phyloP scores from a whole-genome alignment of 1,139 yeast species.

The Saccharomyces pastorianus region DNA sequence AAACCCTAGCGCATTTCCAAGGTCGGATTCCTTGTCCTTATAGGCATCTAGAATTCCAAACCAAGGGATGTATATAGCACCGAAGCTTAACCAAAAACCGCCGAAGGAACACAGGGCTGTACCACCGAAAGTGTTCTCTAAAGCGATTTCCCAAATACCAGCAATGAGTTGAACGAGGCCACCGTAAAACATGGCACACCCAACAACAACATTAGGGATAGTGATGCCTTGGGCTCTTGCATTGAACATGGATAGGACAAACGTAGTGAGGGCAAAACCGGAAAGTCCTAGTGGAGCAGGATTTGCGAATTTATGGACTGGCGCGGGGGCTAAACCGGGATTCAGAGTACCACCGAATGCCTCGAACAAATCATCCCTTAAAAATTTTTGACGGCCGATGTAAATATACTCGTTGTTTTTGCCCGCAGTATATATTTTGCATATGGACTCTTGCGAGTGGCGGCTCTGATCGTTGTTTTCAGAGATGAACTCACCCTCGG shows the following conservation, averaged over 20 bases:
- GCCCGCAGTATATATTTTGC: conserved; percentile 34
- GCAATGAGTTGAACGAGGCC: conserved; percentile 72
- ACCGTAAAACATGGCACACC: conserved; percentile 77
- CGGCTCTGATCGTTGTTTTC: background rate
- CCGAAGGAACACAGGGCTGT: conserved; percentile 62
- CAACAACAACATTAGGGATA: conserved; percentile 51
- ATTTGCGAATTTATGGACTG: conserved; percentile 40
- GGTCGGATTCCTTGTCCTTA: conserved; percentile 32
- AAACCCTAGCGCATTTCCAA: conserved; percentile 48
- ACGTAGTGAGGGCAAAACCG: conserved; percentile 62
- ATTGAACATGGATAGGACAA: conserved; percentile 49
- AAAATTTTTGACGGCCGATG: conserved; percentile 66
- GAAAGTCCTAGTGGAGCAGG: conserved; percentile 65
- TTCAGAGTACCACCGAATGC: conserved; percentile 59
- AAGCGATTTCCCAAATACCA: conserved; percentile 51
- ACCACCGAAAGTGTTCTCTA: conserved; percentile 71
- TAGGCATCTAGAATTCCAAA: conserved; percentile 55
- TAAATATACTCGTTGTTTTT: conserved; percentile 50
- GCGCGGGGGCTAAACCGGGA: conserved; percentile 49
- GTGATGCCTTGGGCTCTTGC: conserved; percentile 44
- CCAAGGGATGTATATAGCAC: conserved; percentile 52
- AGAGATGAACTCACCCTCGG: background rate
- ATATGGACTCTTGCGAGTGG: conserved; percentile 3
- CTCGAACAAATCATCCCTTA: conserved; percentile 44
- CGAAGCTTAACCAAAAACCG: conserved; percentile 64